Base-by-base conservation (phyloP, 257 asterid genomes). In the Knoxia roxburghii region DNA sequence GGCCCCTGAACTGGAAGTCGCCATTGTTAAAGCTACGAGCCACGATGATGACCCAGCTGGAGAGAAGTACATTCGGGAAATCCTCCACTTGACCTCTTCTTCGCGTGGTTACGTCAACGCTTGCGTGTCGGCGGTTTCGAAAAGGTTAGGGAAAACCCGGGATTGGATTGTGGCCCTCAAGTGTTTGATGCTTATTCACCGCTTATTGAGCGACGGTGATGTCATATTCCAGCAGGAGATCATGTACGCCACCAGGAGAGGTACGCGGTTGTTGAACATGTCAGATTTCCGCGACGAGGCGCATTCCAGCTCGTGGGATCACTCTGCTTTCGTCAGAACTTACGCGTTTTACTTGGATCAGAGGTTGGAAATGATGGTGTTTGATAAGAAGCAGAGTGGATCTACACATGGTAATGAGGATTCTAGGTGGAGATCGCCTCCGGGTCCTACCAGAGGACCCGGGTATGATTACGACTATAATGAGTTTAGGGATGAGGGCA, bases 131-230 rank as follows among this genome's bases (percentile, higher is more conserved):
- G 72, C 80, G 7, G 68, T 88, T 33, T 88, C 93, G 0, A 86
- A 72, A 29, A 73, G 96, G 51, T 72, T 88, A 69, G 86, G 96
- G 0, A 88, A 88, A 69, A 88, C 96, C 11, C 86, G 93, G 32
- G 96, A 88, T 73, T 88, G 96, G 96, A 84, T 88, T 18, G 96
- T 88, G 32, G 96, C 93, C 0, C 77, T 86, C 55, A 88, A 88
- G 78, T 87, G 89, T 74, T 77, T 87, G 82, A 80, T 87, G 83
- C 82, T 87, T 6, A 65, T 82, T 32, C 93, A 88, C 65, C 86
- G 96, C 2, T 68, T 88, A 76, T 78, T 88, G 63, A 88, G 73
- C 14, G 96, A 88, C 2, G 93, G 93, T 0, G 86, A 84, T 23
- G n/a, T 73, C 6, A 62, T 80, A 66, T 88, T 88, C 58, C 96